Evolutionary conservation across 768 basidiomycete species (phyloP).

Genomic region (Boletus vermiculosoides): DNA sequence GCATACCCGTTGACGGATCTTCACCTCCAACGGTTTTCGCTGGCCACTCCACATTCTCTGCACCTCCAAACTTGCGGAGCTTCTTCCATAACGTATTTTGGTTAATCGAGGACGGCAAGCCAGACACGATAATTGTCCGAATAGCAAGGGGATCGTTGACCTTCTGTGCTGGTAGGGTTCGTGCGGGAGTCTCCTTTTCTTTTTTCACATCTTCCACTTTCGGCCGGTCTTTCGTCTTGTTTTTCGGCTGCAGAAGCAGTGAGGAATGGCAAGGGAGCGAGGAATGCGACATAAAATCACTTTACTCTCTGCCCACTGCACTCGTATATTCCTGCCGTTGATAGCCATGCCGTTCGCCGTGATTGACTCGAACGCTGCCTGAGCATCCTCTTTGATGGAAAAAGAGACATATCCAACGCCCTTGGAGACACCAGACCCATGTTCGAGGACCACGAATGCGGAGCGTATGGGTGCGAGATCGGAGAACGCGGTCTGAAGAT

Average conservation of each 20-base stretch:
- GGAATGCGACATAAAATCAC: constrained; percentile 37
- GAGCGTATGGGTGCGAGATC: constrained; percentile 92
- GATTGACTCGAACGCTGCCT: constrained; percentile 64
- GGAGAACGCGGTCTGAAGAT: constrained; percentile 90
- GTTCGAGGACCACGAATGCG: constrained; percentile 89
- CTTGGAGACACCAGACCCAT: constrained; percentile 73
- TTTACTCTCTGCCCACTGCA: constrained; percentile 80
- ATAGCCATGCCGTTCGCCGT: constrained; percentile 62
- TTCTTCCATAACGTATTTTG: constrained; percentile 81
- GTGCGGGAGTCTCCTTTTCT: constrained; percentile 40
- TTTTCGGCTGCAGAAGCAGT: constrained; percentile 40
- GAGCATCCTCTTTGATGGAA: constrained; percentile 85
- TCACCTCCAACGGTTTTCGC: constrained; percentile 44
- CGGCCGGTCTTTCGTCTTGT: constrained; percentile 33
- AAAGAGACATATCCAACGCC: constrained; percentile 98
- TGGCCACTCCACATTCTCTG: constrained; percentile 75
- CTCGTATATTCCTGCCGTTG: constrained; percentile 66
- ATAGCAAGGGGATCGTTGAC: constrained; percentile 78
- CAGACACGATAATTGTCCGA: constrained; percentile 75
- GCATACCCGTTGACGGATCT: constrained; percentile 50
- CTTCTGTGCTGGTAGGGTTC: constrained; percentile 32
- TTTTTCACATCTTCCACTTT: constrained; percentile 32
- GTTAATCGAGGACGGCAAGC: constrained; percentile 62
- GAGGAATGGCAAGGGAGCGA: not conserved
- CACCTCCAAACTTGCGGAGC: constrained; percentile 74